Evolutionary conservation across 352 stramenopile genomes (phyloP).

Genomic region (Phytophthora citrophthora): DNA sequence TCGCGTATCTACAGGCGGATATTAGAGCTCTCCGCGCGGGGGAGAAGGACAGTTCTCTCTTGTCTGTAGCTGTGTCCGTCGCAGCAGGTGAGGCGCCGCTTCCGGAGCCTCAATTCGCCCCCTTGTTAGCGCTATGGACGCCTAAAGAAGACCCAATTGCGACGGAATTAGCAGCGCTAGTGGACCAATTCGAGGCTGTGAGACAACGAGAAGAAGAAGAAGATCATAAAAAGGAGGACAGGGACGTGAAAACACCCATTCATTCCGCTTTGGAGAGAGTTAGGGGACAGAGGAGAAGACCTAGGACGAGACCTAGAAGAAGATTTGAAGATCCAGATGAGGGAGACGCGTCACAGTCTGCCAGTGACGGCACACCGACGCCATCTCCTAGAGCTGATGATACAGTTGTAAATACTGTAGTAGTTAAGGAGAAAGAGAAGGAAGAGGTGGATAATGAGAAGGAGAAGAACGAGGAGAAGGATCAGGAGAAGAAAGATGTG

Average conservation of each 20-base stretch:
- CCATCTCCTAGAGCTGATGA: conserved; percentile 25
- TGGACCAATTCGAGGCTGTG: conserved; percentile 49
- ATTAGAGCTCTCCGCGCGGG: conserved; percentile 50
- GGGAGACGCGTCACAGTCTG: conserved; percentile 25
- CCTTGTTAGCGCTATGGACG: conserved; percentile 57
- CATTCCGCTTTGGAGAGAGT: conserved; percentile 34
- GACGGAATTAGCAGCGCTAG: conserved; percentile 45
- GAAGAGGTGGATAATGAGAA: conserved; percentile 1
- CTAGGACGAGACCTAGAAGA: conserved; percentile 34
- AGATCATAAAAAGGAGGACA: conserved; percentile 13
- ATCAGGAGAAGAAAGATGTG: conserved; percentile 1
- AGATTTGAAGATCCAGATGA: conserved; percentile 43
- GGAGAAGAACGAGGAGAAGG: neutral
- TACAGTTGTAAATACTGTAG: neutral
- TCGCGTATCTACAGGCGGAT: conserved; percentile 61
- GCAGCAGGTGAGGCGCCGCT: conserved; percentile 43
- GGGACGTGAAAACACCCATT: conserved; percentile 14
- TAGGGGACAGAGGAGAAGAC: conserved; percentile 15
- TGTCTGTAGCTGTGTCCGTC: conserved; percentile 37
- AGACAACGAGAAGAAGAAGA: conserved; percentile 28
- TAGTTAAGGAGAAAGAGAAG: conserved; percentile 4
- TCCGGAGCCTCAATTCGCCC: conserved; percentile 50
- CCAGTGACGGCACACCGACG: conserved; percentile 32
- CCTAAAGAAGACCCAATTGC: conserved; percentile 28
- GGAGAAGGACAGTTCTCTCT: conserved; percentile 42